Evolutionary conservation across 495 filamentous ascomycete species (phyloP).

Genomic region (Podospora conica): DNA sequence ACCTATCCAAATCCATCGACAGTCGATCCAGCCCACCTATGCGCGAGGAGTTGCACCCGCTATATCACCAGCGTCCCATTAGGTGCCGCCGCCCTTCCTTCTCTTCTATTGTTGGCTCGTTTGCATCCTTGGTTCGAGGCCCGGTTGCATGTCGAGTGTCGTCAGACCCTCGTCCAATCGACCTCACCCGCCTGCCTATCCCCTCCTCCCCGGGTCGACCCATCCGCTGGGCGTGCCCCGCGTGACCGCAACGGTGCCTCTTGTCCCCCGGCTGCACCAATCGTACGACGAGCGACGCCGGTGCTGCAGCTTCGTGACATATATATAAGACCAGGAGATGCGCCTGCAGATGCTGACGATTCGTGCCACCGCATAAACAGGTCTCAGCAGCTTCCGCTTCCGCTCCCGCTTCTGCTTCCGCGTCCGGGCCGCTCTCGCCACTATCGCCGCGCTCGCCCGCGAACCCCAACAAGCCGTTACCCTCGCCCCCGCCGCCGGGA

Average conservation of each 20-base stretch:
- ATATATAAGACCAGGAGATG: neutral
- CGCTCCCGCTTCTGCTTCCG: no score
- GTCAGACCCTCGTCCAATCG: constrained; percentile 19
- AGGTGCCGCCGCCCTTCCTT: neutral
- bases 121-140: neutral
- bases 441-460: constrained; percentile 29
- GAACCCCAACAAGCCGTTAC: constrained; percentile 48
- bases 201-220: neutral
- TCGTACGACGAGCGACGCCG: constrained; percentile 1
- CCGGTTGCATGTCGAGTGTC: constrained; percentile 13
- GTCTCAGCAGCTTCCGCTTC: constrained; percentile 16
- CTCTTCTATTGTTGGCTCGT: neutral
- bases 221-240: neutral
- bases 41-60: neutral
- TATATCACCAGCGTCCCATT: neutral
- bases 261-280: constrained; percentile 7
- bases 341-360: constrained; percentile 18
- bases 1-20: neutral
- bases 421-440: constrained; percentile 30
- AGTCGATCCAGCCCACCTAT: neutral
- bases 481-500: constrained; percentile 44
- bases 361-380: constrained; percentile 12
- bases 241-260: neutral
- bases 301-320: neutral
- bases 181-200: neutral